phyloP scores from a whole-genome alignment of 192 early-diverging fungal species.

The Linnemannia exigua region DNA sequence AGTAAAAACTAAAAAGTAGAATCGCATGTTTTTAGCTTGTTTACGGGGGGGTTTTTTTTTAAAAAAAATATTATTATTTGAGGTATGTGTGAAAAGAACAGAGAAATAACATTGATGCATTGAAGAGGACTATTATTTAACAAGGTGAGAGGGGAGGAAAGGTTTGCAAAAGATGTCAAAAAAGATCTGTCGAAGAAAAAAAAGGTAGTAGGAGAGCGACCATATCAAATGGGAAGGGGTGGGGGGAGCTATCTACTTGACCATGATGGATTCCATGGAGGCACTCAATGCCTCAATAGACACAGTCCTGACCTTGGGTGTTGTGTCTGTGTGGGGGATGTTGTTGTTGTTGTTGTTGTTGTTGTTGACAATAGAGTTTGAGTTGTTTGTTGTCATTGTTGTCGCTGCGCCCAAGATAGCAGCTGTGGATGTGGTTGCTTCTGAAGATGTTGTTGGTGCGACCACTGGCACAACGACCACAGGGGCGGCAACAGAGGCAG shows the following conservation, averaged over 20 bases:
- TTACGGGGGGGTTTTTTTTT: not conserved
- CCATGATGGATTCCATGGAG: constrained; percentile 34
- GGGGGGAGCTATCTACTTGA: constrained; percentile 30
- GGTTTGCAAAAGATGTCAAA: not conserved
- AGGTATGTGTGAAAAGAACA: not conserved
- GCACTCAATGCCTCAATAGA: constrained; percentile 15
- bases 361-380: constrained; percentile 2
- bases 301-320: constrained; percentile 9
- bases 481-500: not conserved
- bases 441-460: not conserved
- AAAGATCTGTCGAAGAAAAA: not conserved
- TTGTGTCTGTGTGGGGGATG: not conserved
- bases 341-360: not conserved
- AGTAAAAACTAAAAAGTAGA: constrained; percentile 1
- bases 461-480: not conserved
- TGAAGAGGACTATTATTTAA: not conserved
- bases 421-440: not conserved
- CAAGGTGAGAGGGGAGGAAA: not conserved
- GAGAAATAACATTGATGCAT: not conserved
- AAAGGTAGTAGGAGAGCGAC: not conserved
- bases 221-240: no score
- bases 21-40: not conserved
- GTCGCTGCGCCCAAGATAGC: constrained; percentile 14
- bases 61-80: not conserved
- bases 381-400: no score